These are phyloP conservation scores for Ascobolus immersus DNA, from an alignment of 495 filamentous ascomycete species.

Conservation along the genomic window DNA sequence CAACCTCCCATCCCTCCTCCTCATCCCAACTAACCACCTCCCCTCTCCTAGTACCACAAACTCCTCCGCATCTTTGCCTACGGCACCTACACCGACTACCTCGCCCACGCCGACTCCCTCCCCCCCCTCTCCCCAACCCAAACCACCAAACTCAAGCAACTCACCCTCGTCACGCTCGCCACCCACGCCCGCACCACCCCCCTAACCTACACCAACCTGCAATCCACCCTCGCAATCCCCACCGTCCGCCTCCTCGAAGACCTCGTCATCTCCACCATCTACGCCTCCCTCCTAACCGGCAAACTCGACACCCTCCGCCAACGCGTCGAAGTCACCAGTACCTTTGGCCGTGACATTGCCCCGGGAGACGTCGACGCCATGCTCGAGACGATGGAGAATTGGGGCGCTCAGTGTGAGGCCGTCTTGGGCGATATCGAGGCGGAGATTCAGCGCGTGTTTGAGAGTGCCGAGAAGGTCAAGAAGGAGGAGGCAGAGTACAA, in stretches of 20 bases:
- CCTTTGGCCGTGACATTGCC: conserved; percentile 62
- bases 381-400: conserved; percentile 39
- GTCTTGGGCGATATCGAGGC: conserved; percentile 53
- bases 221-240: conserved; percentile 36
- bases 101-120: conserved; percentile 25
- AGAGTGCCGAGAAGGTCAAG: conserved; percentile 22
- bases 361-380: conserved; percentile 33
- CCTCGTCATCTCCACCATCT: conserved; percentile 71
- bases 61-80: conserved; percentile 81
- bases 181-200: conserved; percentile 26
- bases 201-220: conserved; percentile 49
- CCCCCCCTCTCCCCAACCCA: conserved; percentile 49
- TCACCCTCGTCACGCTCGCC: conserved; percentile 59
- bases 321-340: conserved; percentile 46
- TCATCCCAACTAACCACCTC: conserved; percentile 5
- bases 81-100: conserved; percentile 62
- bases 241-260: conserved; percentile 54
- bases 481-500: conserved; percentile 20
- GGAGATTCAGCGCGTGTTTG: too few relatives aligned
- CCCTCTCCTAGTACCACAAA: conserved; percentile 28
- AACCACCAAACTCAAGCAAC: conserved; percentile 62
- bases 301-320: conserved; percentile 55
- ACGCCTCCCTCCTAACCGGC: conserved; percentile 52
- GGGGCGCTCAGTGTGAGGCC: conserved; percentile 45
- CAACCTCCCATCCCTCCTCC: neutral